Base-by-base conservation (phyloP, 2,329 filamentous ascomycete genomes). In the Lachnellula willkommii region DNA sequence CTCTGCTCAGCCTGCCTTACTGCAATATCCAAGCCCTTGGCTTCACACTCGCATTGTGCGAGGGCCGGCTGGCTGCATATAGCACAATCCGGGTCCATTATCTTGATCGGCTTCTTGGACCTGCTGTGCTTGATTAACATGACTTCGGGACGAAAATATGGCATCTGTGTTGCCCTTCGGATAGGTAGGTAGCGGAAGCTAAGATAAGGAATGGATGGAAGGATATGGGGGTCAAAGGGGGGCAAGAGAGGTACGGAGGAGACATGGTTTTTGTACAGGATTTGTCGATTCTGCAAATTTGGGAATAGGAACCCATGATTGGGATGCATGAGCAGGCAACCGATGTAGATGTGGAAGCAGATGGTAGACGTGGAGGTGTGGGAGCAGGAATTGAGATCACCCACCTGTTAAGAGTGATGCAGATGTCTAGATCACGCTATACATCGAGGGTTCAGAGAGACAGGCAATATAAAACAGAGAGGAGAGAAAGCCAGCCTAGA, bases 1-100 rank as follows among this genome's bases (percentile, higher is more conserved):
- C 78, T 76, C 51, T 76, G 72, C 69, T 88, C 84, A 55, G 84
- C 83, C 68, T 87, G 82, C 59, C 77, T 76, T 45, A 87, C 75
- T 57, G 84, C 83, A 55, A 79, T 71, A 62, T 87, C 83, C 32
- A 87, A 76, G 28, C 82, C 80, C 64, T 82, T 84, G 51, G 81
- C 81, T 73, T 88, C 84, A 68, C 84, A 88, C 62, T 84, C 82
- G 70, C 84, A 88, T 59, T 74, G 76, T 63, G 78, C 68, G 43
- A 74, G 75, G 47, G 83, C 82, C 59, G 84, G 82, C 60, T 78
- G 77, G 66, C 77, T 76, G 70, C 84, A 87, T 67, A 88, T 83
- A 52, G 84, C 84, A 71, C 84, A 88, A 72, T 87, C 82, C 45
- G 84, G 84, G 66, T 87, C 84, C 82, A 87, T 86, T 71, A 77